Conservation (phyloP, 2,329 filamentous ascomycete genomes). For the Trichothecium roseum region DNA sequence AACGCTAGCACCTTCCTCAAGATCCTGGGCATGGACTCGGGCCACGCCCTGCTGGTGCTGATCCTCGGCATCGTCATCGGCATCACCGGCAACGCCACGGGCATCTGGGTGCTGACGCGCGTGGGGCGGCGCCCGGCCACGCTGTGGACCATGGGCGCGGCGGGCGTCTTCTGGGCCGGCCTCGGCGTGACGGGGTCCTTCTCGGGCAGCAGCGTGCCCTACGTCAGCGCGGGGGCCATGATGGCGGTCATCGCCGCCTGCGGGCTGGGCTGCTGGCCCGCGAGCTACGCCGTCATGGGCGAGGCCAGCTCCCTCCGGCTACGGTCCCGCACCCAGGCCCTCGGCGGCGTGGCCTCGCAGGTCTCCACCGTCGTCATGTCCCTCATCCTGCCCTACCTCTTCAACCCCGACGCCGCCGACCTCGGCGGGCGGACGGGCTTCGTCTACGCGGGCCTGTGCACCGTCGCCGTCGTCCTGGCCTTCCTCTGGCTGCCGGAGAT, state of each 20-base stretch:
- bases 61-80: constrained; percentile 34
- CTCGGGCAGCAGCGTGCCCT: constrained; percentile 23
- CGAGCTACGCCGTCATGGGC: constrained; percentile 27
- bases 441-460: constrained; percentile 25
- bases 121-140: constrained; percentile 28
- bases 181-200: constrained; percentile 38
- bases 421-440: constrained; percentile 30
- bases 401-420: constrained; percentile 20
- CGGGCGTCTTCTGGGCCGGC: constrained; percentile 27
- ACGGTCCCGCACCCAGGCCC: constrained; percentile 30
- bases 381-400: constrained; percentile 36
- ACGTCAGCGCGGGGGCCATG: constrained; percentile 21
- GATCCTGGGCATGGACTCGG: constrained; percentile 21
- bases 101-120: constrained; percentile 30
- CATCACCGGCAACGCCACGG: constrained; percentile 29
- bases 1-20: constrained; percentile 29
- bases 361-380: constrained; percentile 29
- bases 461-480: constrained; percentile 21
- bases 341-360: constrained; percentile 30
- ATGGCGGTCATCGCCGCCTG: constrained; percentile 32
- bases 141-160: constrained; percentile 19
- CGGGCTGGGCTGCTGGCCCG: constrained; percentile 31
- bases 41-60: constrained; percentile 27
- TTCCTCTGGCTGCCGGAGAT: constrained; percentile 43
- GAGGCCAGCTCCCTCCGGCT: constrained; percentile 33